Base-by-base conservation (phyloP, 768 basidiomycete species). In the Leccinum broughii region DNA sequence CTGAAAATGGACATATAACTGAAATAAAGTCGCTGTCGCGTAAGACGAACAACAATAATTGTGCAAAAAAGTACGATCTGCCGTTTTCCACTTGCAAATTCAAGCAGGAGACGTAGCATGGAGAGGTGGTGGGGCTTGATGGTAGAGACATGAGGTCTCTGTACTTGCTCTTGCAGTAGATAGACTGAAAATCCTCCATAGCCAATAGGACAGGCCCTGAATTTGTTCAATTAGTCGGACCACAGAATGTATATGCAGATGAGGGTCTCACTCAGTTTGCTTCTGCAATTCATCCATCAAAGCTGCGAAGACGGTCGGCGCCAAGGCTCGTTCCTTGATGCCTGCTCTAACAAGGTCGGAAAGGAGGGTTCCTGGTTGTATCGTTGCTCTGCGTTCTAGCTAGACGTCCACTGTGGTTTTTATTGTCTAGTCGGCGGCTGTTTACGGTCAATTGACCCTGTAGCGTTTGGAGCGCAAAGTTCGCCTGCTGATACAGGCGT, bases 141-240 rank as follows among this genome's bases (percentile, higher is more conserved):
- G 10, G 77, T 68, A 7, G 78, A 77, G 73, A 86, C 92, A 48
- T 87, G 85, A 13, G 90, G 89, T 92, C 87, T 26, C 86, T 83
- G 75, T 95, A 95, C 28, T 76, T 68, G 0, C 88, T 84, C 49
- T 75, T 77, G 68, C 83, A 78, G 66, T 91, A 93, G 26, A 97
- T 73, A 0, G 91, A 81, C 72, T 96, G 95, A 70, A 92, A 85
- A 66, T 96, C 94, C 64, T 97, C 94, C 1, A 95, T 78, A 0
- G 93, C 94, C 32, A 95, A 76, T 6, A 97, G 71, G 2, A 95
- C 89, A 0, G 93, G 93, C 4, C 24, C 24, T 24, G 67, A 80
- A 77, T 49, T 91, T 94, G 60, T 57, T 55, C 20, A 39, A 53
- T 22, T 15, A 26, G 35, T 35, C 14, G 4, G 26, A 17, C n/a